phyloP scores from a whole-genome alignment of 1,284 basidiomycete species.

The Puccinia triticina region DNA sequence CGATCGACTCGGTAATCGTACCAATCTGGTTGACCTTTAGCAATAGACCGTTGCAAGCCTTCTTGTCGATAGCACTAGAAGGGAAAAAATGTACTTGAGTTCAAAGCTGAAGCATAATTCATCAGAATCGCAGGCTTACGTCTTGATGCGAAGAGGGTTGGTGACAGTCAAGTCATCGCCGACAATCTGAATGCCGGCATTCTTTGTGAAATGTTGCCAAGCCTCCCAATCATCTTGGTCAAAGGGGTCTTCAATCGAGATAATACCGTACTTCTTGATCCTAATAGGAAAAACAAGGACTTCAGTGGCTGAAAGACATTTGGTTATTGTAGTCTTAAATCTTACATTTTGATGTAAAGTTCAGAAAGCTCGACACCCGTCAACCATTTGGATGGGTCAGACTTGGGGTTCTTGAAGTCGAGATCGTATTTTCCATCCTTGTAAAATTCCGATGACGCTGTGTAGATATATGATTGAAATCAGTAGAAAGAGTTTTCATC shows the following conservation, averaged over 20 bases:
- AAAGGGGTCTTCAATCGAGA: conserved; percentile 98
- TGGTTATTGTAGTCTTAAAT: background rate
- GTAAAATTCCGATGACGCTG: conserved; percentile 98
- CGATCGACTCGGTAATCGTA: conserved; percentile 97
- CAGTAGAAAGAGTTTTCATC: background rate
- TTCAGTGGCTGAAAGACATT: background rate
- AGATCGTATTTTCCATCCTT: conserved; percentile 99
- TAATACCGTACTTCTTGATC: conserved; percentile 88
- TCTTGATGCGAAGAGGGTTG: conserved; percentile 97
- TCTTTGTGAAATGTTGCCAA: conserved; percentile 86
- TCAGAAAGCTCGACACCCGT: conserved; percentile 89
- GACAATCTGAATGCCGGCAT: conserved; percentile 73
- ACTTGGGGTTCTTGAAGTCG: conserved; percentile 96
- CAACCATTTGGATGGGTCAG: conserved; percentile 95
- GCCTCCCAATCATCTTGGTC: conserved; percentile 99
- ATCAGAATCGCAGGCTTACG: conserved; percentile 57
- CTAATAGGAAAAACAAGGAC: conserved; percentile 7
- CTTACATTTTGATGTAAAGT: conserved; percentile 76
- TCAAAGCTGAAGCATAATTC: background rate
- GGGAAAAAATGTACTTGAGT: background rate
- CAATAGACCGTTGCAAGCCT: conserved; percentile 97
- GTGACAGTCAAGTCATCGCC: conserved; percentile 99
- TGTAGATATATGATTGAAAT: background rate
- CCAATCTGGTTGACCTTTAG: conserved; percentile 99
- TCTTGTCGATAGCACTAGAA: conserved; percentile 87